Evolutionary conservation across 129 eudicot genomes (phyloP), one percentile per base, ranked within the genome.

Genomic region (Arctium minus): DNA sequence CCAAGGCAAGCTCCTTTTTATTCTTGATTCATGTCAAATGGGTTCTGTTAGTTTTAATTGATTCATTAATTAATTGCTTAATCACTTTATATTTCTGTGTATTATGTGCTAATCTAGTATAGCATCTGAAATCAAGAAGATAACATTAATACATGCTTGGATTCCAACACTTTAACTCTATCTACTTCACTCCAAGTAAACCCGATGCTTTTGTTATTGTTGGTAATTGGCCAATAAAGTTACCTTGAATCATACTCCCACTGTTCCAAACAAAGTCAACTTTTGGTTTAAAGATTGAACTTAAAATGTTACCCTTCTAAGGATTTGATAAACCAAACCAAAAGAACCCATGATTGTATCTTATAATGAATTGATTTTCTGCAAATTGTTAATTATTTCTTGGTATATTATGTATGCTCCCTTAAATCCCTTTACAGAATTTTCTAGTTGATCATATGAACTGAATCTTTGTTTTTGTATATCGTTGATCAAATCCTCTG

Each of bases 1-100:
- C 89, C 17, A 88, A 93, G 97, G 96, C 91, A 31, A 48, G 6
- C 32, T 69, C 31, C 1, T 39, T 69, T 2, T 68, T 83, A 22
- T 68, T 70, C 31, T 10, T 2, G 56, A 36, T 70, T 70, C 18
- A 8, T 83, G 22, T 68, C 65, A 29, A 6, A 2, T 70, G 9
- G 48, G 37, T 30, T 72, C 33, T 73, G 65, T 81, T 56, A 17
- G 13, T 74, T 22, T 29, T 73, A n/a, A 15, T 6, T 74, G 74
- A 72, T 81, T 8, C 62, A 42, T 38, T 78, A 62, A 22, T 70
- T 70, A 0, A 22, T 22, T 22, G 27, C 27, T 22, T 22, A 22
- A 22, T 70, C 12, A 70, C 12, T 12, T 76, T 70, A 68, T 82
- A 30, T 42, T 74, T 31, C 27, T 37, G 44, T 37, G 44, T 30